phyloP scores from a whole-genome alignment of 495 filamentous ascomycete genomes.

The Podospora pseudoanserina region DNA sequence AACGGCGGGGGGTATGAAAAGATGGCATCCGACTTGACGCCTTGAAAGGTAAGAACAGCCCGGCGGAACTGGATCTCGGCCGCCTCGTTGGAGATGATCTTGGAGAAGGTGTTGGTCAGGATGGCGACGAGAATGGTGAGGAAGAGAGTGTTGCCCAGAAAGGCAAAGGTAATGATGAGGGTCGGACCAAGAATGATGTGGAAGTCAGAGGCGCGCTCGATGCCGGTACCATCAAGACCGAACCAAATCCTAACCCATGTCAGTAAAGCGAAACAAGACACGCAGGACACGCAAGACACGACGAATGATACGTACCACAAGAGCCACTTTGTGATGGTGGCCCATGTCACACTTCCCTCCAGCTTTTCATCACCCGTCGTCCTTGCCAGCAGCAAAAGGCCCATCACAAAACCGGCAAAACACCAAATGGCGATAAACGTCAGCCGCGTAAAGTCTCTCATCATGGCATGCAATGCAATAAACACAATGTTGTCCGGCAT shows the following conservation, averaged over 20 bases:
- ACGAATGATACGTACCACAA: conserved; percentile 39
- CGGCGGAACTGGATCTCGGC: conserved; percentile 62
- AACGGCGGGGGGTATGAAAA: conserved; percentile 63
- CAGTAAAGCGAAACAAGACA: background rate
- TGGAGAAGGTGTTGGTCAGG: conserved; percentile 61
- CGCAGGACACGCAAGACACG: background rate
- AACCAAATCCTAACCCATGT: conserved; percentile 55
- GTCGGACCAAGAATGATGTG: conserved; percentile 57
- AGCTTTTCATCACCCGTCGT: conserved; percentile 29
- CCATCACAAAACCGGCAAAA: conserved; percentile 60
- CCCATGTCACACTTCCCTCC: conserved; percentile 31
- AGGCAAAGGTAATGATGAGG: conserved; percentile 60
- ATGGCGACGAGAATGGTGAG: conserved; percentile 64
- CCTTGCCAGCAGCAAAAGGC: conserved; percentile 55
- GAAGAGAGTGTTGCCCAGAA: conserved; percentile 66
- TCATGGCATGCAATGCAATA: conserved; percentile 63
- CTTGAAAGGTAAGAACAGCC: conserved; percentile 61
- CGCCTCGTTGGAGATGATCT: conserved; percentile 56
- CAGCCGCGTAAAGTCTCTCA: conserved; percentile 59
- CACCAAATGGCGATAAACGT: conserved; percentile 62
- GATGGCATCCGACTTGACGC: conserved; percentile 60
- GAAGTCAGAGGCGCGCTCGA: conserved; percentile 54
- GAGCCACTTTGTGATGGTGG: conserved; percentile 64
- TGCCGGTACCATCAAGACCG: conserved; percentile 62
- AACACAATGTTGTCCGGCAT: conserved; percentile 68